A percentile compares a stretch with the other conserved stretches of the same genome.
phyloP scores from a whole-genome alignment of 176 grass and related monocot species.

The Cenchrus purpureus region DNA sequence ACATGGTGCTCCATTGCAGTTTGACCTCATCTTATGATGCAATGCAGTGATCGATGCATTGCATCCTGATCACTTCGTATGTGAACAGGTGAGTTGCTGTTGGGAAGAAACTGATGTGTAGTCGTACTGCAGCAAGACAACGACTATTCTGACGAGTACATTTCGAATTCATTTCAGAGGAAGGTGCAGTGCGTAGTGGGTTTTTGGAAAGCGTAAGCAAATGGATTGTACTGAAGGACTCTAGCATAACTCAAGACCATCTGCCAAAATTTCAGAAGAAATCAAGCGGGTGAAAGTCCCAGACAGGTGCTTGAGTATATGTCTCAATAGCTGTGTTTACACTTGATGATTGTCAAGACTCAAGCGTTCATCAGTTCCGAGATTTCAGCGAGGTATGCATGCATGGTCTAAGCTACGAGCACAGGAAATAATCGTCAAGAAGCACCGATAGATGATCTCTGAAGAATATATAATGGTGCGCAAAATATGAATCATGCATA shows the following conservation, averaged over 20 bases:
- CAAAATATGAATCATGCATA: neutral
- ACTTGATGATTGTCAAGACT: neutral
- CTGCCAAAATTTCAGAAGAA: constrained; percentile 3
- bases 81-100: neutral
- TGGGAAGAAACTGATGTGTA: neutral
- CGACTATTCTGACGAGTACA: neutral
- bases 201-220: neutral
- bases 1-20: neutral
- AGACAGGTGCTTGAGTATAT: neutral
- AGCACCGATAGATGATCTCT: neutral
- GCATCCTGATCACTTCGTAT: neutral
- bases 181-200: neutral
- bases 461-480: neutral
- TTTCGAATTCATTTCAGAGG: constrained; percentile 4
- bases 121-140: neutral
- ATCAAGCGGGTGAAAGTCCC: neutral
- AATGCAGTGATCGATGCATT: neutral
- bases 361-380: neutral
- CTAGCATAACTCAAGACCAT: neutral
- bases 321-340: neutral
- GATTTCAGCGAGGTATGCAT: neutral
- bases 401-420: neutral
- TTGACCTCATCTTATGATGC: neutral
- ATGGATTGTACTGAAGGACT: neutral
- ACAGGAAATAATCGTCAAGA: neutral